Base-by-base conservation (phyloP, 2,329 filamentous ascomycete genomes). In the Claviceps pazoutovae region DNA sequence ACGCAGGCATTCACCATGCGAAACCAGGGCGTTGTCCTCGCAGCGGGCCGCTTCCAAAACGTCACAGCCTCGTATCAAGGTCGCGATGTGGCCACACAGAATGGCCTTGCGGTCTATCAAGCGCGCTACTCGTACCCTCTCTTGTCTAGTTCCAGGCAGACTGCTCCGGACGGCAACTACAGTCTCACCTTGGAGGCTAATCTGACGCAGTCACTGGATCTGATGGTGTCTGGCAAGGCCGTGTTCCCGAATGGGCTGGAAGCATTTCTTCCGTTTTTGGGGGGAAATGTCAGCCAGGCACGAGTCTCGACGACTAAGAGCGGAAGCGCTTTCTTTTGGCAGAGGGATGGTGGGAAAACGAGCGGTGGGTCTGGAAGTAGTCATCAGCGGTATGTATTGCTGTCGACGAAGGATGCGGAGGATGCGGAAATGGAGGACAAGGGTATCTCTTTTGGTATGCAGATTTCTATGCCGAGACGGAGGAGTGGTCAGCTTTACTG, bases 171-270 rank as follows among this genome's bases (percentile, higher is more conserved):
- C 7, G 49, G 39, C 3, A 19, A 56, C 1, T 54, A 54, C 23
- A 53, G 45, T 9, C 50, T 61, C 34, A 55, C 50, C 6, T 26
- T 68, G 54, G 64, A 67, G 51, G 61, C 65, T 17, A 57, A 68
- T n/a, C 17, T 61, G 42, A 60, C 68, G 26, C 74, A 77, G 55
- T 69, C 69, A 1, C 59, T 73, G 42, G 52, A 64, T 5, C 54
- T 71, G 36, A 61, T 65, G 17, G 60, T 72, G 1, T 52, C 57
- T 1, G 74, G 74, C 9, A 57, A 60, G 5, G 59, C 67, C 5
- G 68, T 73, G 6, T 74, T 85, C 49, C 77, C 82, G 0, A 79
- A 74, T 0, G 80, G 79, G 1, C 65, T 84, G 2, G 78, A 84
- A 56, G 76, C 74, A 0, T 83, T 83, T 56, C 58, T 52, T 16